These are phyloP conservation scores for Golubevia sp. DNA, from an alignment of 1,284 basidiomycete genomes.

Conservation along the genomic window DNA sequence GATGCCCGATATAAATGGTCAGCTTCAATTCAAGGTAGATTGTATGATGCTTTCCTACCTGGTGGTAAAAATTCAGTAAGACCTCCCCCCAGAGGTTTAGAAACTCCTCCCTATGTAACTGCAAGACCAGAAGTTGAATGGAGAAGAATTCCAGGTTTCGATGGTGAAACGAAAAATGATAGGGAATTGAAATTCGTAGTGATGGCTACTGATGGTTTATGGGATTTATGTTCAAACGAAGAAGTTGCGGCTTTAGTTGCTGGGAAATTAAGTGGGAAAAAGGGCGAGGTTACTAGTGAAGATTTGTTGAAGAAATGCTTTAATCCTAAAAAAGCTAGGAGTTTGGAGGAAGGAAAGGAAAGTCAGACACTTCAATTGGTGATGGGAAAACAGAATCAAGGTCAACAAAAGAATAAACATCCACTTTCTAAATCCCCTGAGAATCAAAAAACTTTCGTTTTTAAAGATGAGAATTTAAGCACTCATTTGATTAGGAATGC, in stretches of 20 bases:
- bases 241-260: constrained; percentile 79
- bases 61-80: constrained; percentile 30
- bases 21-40: constrained; percentile 56
- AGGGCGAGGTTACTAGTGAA: no score
- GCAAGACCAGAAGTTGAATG: constrained; percentile 72
- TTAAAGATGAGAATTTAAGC: constrained; percentile 77
- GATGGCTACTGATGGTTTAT: constrained; percentile 90
- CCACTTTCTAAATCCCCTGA: constrained; percentile 44
- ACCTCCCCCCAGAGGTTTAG: constrained; percentile 35
- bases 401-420: constrained; percentile 20
- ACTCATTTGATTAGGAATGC: constrained; percentile 94
- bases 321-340: no score
- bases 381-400: no score
- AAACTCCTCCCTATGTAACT: constrained; percentile 83
- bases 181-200: constrained; percentile 68
- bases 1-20: constrained; percentile 68
- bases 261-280: no score
- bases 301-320: no score
- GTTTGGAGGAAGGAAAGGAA: background rate
- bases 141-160: background rate
- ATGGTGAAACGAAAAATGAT: constrained; percentile 15
- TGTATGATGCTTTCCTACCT: constrained; percentile 55
- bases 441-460: constrained; percentile 35
- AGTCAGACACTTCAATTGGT: background rate
- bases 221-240: constrained; percentile 92